Evolutionary conservation across 192 early-diverging fungal genomes (phyloP).

Genomic region (Coemansia sp.): DNA sequence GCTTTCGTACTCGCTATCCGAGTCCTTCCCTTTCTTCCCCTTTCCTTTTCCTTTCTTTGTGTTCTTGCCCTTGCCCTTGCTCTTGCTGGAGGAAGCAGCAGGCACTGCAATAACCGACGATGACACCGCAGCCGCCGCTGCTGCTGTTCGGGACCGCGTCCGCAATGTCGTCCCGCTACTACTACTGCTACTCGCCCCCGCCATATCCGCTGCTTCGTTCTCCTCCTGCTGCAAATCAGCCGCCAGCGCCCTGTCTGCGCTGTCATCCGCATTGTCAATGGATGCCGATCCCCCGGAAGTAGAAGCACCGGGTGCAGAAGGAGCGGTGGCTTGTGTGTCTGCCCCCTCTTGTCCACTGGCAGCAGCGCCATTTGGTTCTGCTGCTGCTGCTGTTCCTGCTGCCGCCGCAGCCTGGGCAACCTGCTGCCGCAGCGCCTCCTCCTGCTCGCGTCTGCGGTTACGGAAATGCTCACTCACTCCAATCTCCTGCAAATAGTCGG

Average conservation of each 20-base stretch:
- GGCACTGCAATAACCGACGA: slow-evolving; percentile 6
- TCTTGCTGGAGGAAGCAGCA: slow-evolving; percentile 1
- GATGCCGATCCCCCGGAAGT: neutral
- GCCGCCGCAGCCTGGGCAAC: neutral
- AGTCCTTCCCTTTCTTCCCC: slow-evolving; percentile 24
- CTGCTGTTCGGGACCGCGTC: slow-evolving; percentile 5
- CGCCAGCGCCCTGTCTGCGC: slow-evolving; percentile 33
- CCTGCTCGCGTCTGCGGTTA: slow-evolving; percentile 37
- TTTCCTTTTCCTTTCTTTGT: slow-evolving; percentile 13
- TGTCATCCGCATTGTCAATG: slow-evolving; percentile 5
- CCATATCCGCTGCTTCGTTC: slow-evolving; percentile 10
- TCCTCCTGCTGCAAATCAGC: slow-evolving; percentile 41
- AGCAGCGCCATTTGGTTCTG: neutral
- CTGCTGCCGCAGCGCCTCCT: slow-evolving; percentile 13
- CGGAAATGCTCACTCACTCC: slow-evolving; percentile 52
- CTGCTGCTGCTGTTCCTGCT: neutral
- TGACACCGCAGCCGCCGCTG: neutral
- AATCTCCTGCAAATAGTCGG: slow-evolving; percentile 51
- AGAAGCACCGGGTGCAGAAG: neutral
- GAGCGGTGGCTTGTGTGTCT: neutral
- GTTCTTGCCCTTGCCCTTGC: slow-evolving; percentile 10
- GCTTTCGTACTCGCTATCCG: slow-evolving; percentile 15
- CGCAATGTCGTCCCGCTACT: neutral
- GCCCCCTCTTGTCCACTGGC: neutral
- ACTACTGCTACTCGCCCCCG: slow-evolving; percentile 11